Conservation (phyloP, 768 basidiomycete species). For the Boletus huronensis region DNA sequence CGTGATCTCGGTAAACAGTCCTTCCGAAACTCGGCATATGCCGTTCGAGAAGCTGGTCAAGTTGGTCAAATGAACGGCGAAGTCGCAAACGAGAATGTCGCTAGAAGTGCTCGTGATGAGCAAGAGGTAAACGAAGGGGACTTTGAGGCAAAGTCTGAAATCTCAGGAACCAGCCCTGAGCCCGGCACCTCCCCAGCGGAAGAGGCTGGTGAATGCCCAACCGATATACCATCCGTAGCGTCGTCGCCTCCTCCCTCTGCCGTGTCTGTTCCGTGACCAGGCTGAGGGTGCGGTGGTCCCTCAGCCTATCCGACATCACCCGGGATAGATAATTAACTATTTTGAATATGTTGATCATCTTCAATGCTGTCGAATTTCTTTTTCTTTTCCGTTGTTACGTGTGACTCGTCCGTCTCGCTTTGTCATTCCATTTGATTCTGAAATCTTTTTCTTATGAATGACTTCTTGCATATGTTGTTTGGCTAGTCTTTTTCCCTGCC, state of each 20-base stretch:
- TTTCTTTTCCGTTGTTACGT: slow-evolving; percentile 7
- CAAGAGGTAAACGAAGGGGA: slow-evolving; percentile 7
- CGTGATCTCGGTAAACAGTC: slow-evolving; percentile 29
- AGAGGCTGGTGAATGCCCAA: slow-evolving; percentile 18
- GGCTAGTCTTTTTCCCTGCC: slow-evolving; percentile 7
- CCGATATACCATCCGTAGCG: slow-evolving; percentile 27
- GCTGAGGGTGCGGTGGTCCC: neutral
- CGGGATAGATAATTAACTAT: slow-evolving; percentile 29
- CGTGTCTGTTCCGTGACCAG: slow-evolving; percentile 26
- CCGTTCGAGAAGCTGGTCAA: slow-evolving; percentile 22
- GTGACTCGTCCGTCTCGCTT: slow-evolving; percentile 14
- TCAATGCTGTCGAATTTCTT: slow-evolving; percentile 22
- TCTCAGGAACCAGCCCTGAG: slow-evolving; percentile 14
- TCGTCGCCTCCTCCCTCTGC: slow-evolving; percentile 31
- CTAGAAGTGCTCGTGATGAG: slow-evolving; percentile 10
- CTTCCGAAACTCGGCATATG: slow-evolving; percentile 22
- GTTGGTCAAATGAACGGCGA: slow-evolving; percentile 21
- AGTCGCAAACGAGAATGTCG: slow-evolving; percentile 14
- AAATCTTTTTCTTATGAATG: slow-evolving; percentile 14
- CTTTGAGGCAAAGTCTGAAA: slow-evolving; percentile 15
- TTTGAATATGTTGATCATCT: slow-evolving; percentile 35
- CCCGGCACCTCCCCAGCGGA: slow-evolving; percentile 21
- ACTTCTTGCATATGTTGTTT: slow-evolving; percentile 22
- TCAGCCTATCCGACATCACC: slow-evolving; percentile 7
- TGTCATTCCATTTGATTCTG: slow-evolving; percentile 7